A percentile compares a stretch with the other conserved stretches of the same genome.
These are phyloP conservation scores for Limnomonas spitsbergensis DNA, from an alignment of 139 green algal species.

Conservation along the genomic window DNA sequence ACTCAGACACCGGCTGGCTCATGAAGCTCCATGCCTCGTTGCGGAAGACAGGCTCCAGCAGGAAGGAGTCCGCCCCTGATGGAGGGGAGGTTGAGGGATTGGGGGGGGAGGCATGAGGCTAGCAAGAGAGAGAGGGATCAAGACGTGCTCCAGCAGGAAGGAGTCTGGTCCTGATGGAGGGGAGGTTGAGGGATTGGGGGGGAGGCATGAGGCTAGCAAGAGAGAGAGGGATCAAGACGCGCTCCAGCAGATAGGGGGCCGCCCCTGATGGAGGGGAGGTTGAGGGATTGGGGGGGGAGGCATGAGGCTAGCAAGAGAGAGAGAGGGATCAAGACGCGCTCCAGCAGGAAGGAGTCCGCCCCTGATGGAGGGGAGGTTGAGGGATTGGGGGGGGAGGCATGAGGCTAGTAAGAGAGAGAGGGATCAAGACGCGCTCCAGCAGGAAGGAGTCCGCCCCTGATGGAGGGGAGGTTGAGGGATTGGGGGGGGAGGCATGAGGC, in stretches of 20 bases:
- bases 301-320: too few relatives aligned
- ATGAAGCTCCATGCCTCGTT: slow-evolving; percentile 75
- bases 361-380: slow-evolving; percentile 36
- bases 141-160: too few relatives aligned
- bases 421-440: slow-evolving; percentile 91
- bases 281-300: too few relatives aligned
- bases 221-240: too few relatives aligned
- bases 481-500: too few relatives aligned
- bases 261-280: slow-evolving; percentile 35
- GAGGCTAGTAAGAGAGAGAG: too few relatives aligned
- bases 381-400: too few relatives aligned
- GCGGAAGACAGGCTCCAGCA: slow-evolving; percentile 87
- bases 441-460: slow-evolving; percentile 81
- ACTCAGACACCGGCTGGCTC: slow-evolving; percentile 67
- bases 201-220: too few relatives aligned
- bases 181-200: too few relatives aligned
- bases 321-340: slow-evolving; percentile 88
- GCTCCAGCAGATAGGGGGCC: slow-evolving; percentile 87
- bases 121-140: too few relatives aligned
- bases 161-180: too few relatives aligned
- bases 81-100: neutral
- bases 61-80: slow-evolving; percentile 77
- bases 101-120: too few relatives aligned
- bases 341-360: slow-evolving; percentile 82
- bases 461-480: neutral